Evolutionary conservation across 208 protist genomes (phyloP).

Genomic region (Leishmania mexicana): DNA sequence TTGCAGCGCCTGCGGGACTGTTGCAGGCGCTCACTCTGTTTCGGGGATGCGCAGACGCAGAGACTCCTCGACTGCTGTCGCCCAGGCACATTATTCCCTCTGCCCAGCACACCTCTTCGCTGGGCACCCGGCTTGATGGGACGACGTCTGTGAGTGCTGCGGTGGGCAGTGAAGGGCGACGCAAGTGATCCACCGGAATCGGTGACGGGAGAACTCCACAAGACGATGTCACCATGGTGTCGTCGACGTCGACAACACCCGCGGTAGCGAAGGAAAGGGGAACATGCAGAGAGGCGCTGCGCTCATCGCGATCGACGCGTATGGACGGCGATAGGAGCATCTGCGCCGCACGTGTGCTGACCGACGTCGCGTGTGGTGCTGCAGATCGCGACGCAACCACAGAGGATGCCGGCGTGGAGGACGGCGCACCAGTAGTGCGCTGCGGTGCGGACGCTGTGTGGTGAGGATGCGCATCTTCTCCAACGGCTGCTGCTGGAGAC

Average conservation of each 20-base stretch:
- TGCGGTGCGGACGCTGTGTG: background rate
- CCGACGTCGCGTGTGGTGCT: conserved; percentile 1
- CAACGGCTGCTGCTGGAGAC: conserved; percentile 4
- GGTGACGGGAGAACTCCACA: conserved; percentile 5
- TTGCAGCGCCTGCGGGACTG: background rate
- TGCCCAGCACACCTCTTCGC: conserved; percentile 1
- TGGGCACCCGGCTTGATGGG: background rate
- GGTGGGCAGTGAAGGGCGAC: conserved; percentile 9
- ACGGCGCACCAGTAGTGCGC: background rate
- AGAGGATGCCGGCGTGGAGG: background rate
- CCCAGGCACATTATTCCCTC: background rate
- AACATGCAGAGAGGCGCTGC: conserved; percentile 1
- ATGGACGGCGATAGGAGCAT: conserved; percentile 3
- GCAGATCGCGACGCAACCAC: conserved; percentile 1
- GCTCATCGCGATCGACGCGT: conserved; percentile 1
- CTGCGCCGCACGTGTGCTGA: conserved; percentile 1
- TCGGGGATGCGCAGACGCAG: background rate
- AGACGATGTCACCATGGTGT: background rate
- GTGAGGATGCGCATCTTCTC: background rate
- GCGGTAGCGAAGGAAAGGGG: background rate
- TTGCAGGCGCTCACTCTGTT: background rate
- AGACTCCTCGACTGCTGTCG: background rate
- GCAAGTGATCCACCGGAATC: background rate
- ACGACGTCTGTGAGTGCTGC: conserved; percentile 6
- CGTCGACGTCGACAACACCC: background rate